These are phyloP conservation scores for Coemansia sp. DNA, from an alignment of 192 early-diverging fungal species.

Conservation along the genomic window DNA sequence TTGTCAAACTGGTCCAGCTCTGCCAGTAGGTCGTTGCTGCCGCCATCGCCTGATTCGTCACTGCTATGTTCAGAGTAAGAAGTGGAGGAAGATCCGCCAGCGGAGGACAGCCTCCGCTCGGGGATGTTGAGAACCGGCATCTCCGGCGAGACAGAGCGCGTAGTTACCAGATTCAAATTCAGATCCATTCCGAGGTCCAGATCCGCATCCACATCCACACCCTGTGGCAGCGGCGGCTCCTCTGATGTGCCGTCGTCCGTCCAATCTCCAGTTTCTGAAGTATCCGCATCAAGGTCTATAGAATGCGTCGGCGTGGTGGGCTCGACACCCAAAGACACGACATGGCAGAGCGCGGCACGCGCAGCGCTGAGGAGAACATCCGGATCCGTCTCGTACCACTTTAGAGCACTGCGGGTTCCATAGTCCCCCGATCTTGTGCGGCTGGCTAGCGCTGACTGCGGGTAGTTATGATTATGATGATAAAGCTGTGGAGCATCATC, in stretches of 20 bases:
- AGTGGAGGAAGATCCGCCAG: no score
- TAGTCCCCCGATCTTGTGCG: neutral
- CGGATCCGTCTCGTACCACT: conserved; percentile 44
- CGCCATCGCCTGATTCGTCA: neutral
- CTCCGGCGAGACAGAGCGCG: conserved; percentile 34
- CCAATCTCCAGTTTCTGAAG: no score
- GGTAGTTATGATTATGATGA: neutral
- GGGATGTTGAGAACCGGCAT: conserved; percentile 44
- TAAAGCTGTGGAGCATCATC: conserved; percentile 15
- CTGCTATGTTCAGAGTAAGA: no score
- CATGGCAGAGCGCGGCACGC: conserved; percentile 16
- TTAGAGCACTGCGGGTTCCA: neutral
- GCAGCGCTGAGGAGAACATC: conserved; percentile 17
- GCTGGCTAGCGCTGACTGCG: neutral
- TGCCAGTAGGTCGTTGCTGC: conserved; percentile 28
- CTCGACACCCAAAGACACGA: conserved; percentile 28
- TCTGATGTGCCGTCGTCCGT: no score
- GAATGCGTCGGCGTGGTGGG: neutral
- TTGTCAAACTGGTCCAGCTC: conserved; percentile 52
- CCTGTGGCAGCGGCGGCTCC: no score
- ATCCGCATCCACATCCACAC: neutral
- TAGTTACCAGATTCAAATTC: neutral
- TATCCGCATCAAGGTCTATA: no score
- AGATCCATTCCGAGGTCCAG: neutral
- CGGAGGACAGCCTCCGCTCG: neutral